phyloP scores from a whole-genome alignment of 2,329 filamentous ascomycete genomes.

The Zymoseptoria tritici region DNA sequence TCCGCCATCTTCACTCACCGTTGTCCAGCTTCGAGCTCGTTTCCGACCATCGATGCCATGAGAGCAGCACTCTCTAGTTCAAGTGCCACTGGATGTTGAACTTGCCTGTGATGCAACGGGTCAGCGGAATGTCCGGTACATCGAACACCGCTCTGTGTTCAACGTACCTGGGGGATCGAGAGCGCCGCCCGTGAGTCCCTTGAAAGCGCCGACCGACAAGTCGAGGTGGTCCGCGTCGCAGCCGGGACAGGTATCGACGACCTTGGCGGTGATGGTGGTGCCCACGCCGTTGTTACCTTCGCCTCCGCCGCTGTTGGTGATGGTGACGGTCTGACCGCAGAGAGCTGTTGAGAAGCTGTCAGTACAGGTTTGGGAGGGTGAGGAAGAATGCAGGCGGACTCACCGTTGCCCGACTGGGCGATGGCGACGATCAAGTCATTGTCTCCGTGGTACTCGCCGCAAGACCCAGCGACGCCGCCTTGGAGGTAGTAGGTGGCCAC shows the following conservation, averaged over 20 bases:
- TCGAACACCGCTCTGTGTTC: neutral
- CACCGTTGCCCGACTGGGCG: slow-evolving; percentile 5
- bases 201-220: slow-evolving; percentile 6
- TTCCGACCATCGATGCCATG: neutral
- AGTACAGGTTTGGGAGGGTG: neutral
- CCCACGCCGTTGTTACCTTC: neutral
- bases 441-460: slow-evolving; percentile 3
- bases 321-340: slow-evolving; percentile 8
- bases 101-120: neutral
- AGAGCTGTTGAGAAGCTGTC: neutral
- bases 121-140: neutral
- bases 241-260: slow-evolving; percentile 6
- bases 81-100: neutral
- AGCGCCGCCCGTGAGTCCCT: slow-evolving; percentile 3
- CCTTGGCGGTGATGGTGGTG: slow-evolving; percentile 5
- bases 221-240: slow-evolving; percentile 7
- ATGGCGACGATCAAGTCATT: slow-evolving; percentile 7
- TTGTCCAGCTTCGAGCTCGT: neutral
- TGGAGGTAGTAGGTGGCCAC: slow-evolving; percentile 5
- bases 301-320: slow-evolving; percentile 6
- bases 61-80: neutral
- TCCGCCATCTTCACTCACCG: neutral
- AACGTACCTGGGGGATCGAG: slow-evolving; percentile 4
- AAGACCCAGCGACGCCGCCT: slow-evolving; percentile 5
- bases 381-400: neutral